Evolutionary conservation across 2,329 filamentous ascomycete genomes (phyloP).

Genomic region (Colletotrichum melonis): DNA sequence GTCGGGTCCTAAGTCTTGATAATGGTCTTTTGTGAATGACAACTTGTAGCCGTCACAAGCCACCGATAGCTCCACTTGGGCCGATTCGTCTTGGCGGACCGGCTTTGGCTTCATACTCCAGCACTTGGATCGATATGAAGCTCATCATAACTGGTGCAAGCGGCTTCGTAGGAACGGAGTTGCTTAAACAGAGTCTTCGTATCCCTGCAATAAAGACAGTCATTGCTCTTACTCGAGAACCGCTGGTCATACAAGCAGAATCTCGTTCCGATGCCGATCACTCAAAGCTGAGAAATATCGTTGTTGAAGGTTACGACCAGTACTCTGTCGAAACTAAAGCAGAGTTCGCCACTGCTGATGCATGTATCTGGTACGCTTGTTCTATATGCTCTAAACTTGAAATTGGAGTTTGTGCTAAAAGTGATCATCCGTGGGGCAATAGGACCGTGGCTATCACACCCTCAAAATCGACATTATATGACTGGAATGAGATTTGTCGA

Average conservation of each 20-base stretch:
- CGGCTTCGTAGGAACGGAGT: slow-evolving; percentile 54
- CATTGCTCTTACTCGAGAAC: slow-evolving; percentile 53
- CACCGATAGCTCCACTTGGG: too few relatives aligned
- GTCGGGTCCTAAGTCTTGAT: too few relatives aligned
- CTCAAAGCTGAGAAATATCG: slow-evolving; percentile 52
- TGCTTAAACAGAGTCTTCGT: slow-evolving; percentile 55
- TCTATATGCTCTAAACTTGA: neutral
- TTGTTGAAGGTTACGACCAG: slow-evolving; percentile 51
- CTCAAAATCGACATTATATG: slow-evolving; percentile 38
- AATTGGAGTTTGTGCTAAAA: too few relatives aligned
- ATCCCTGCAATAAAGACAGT: slow-evolving; percentile 51
- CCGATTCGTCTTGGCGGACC: too few relatives aligned
- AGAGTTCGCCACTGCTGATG: slow-evolving; percentile 53
- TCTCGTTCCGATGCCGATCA: slow-evolving; percentile 38
- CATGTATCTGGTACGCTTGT: slow-evolving; percentile 53
- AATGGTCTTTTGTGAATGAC: fast-evolving
- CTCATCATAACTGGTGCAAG: slow-evolving; percentile 55
- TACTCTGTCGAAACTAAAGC: slow-evolving; percentile 53
- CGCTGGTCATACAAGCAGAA: slow-evolving; percentile 42
- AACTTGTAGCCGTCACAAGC: too few relatives aligned
- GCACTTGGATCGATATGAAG: slow-evolving; percentile 51
- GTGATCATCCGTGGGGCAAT: neutral
- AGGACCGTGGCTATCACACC: slow-evolving; percentile 45
- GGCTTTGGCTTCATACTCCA: too few relatives aligned
- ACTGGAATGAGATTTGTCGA: slow-evolving; percentile 49